These are phyloP conservation scores for Candida ortonii DNA, from an alignment of 805 yeast genomes.

Conservation along the genomic window DNA sequence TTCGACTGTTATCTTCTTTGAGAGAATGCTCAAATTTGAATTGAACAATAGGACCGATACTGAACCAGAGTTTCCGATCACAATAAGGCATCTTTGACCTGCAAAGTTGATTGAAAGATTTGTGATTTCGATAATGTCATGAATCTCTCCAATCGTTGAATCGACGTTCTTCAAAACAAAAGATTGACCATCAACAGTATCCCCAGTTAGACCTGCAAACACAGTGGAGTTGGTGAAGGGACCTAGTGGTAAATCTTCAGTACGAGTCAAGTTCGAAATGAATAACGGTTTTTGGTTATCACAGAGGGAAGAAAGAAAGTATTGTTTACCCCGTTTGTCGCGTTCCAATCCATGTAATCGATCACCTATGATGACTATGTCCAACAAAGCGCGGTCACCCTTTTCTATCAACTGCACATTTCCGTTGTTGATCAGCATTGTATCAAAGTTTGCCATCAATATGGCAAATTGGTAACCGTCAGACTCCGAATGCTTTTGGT, in stretches of 20 bases:
- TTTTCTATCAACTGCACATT: slow-evolving; percentile 10
- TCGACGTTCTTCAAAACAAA: neutral
- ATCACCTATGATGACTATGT: neutral
- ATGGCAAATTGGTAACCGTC: slow-evolving; percentile 17
- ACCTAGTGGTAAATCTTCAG: too few species aligned
- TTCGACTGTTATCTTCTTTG: slow-evolving; percentile 9
- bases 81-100: slow-evolving; percentile 7
- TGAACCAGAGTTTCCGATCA: slow-evolving; percentile 4
- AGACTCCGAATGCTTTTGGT: neutral
- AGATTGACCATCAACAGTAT: neutral
- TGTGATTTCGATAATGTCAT: slow-evolving; percentile 2
- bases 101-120: neutral
- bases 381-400: slow-evolving; percentile 2
- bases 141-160: slow-evolving; percentile 2
- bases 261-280: too few species aligned
- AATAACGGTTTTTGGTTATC: too few species aligned
- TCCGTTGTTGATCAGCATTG: slow-evolving; percentile 18
- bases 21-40: slow-evolving; percentile 5
- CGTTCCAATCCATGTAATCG: slow-evolving; percentile 10
- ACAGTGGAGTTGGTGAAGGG: too few species aligned
- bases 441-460: slow-evolving; percentile 20
- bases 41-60: slow-evolving; percentile 13
- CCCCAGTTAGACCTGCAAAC: too few species aligned
- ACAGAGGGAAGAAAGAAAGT: too few species aligned
- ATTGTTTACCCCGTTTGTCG: neutral